Percentiles rank a stretch among this genome's conserved stretches.
Evolutionary conservation across 441 rosid genomes (phyloP).

Genomic region (Populus hybrid): DNA sequence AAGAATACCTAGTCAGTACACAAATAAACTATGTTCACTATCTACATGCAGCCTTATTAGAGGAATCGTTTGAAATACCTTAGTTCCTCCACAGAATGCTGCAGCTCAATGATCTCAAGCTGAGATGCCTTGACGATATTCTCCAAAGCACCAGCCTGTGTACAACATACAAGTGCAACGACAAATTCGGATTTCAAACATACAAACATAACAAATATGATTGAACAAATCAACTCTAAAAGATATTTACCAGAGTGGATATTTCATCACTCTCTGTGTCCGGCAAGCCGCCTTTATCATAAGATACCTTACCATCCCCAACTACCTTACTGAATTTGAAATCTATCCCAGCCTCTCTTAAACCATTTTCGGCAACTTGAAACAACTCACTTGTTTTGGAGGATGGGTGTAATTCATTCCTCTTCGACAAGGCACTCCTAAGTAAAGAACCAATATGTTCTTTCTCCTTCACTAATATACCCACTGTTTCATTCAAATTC

Average conservation of each 20-base stretch:
- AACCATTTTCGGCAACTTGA: constrained; percentile 81
- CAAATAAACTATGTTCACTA: neutral
- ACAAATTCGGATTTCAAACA: constrained; percentile 9
- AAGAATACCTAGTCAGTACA: constrained; percentile 25
- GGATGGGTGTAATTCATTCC: constrained; percentile 47
- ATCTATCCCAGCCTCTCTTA: constrained; percentile 69
- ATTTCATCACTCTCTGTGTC: constrained; percentile 73
- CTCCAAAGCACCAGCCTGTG: constrained; percentile 90
- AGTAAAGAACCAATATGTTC: constrained; percentile 83
- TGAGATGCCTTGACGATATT: constrained; percentile 88
- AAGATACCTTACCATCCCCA: constrained; percentile 33
- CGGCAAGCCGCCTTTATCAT: constrained; percentile 25
- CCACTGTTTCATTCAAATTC: constrained; percentile 67
- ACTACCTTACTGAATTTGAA: constrained; percentile 47
- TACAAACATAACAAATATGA: constrained; percentile 2
- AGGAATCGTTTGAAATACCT: constrained; percentile 42
- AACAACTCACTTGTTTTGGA: constrained; percentile 59
- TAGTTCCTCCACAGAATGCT: constrained; percentile 68
- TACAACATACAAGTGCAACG: constrained; percentile 14
- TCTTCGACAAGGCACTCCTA: constrained; percentile 79
- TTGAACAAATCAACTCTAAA: constrained; percentile 7
- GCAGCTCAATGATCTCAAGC: constrained; percentile 73
- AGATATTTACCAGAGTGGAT: constrained; percentile 60
- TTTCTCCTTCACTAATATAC: constrained; percentile 66
- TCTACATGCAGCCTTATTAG: constrained; percentile 9